Percentiles rank a stretch among this genome's conserved stretches.
Evolutionary conservation across 345 rosid genomes (phyloP).

Genomic region (Aegle marmelos): DNA sequence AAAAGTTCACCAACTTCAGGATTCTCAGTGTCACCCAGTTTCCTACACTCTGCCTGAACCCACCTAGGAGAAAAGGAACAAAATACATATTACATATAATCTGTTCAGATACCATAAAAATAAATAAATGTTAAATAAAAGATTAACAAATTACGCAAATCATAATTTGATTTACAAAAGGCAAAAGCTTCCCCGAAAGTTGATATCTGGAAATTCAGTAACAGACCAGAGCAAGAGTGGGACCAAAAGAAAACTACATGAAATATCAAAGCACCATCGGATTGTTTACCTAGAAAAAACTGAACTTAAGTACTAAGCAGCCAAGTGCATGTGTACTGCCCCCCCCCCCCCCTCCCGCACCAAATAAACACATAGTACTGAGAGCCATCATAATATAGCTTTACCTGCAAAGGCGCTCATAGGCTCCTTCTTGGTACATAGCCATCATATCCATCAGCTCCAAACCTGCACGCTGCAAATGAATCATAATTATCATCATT

Average conservation of each 20-base stretch:
- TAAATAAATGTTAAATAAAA: not conserved
- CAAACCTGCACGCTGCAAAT: slow-evolving; percentile 92
- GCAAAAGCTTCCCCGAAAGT: not conserved
- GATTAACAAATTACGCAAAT: not conserved
- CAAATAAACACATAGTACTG: not conserved
- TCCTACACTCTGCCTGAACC: slow-evolving; percentile 99
- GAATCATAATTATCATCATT: slow-evolving; percentile 9
- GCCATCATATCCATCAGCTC: slow-evolving; percentile 99
- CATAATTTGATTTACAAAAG: not conserved
- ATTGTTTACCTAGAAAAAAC: not conserved
- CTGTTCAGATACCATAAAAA: not conserved
- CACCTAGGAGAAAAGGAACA: slow-evolving; percentile 57
- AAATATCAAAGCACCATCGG: not conserved
- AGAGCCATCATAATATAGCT: not conserved
- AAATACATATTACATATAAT: not conserved
- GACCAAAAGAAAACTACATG: not conserved
- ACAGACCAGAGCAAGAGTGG: not conserved
- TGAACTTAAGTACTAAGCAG: not conserved
- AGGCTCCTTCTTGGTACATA: slow-evolving; percentile 97
- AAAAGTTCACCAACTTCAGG: slow-evolving; percentile 89
- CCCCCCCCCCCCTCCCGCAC: too few species aligned
- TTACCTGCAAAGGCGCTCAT: slow-evolving; percentile 97
- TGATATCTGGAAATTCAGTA: not conserved
- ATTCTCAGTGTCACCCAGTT: slow-evolving; percentile 87
- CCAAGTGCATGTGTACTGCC: not conserved